Evolutionary conservation across 345 rosid genomes (phyloP).

Genomic region (Noccaea bulbosa): DNA sequence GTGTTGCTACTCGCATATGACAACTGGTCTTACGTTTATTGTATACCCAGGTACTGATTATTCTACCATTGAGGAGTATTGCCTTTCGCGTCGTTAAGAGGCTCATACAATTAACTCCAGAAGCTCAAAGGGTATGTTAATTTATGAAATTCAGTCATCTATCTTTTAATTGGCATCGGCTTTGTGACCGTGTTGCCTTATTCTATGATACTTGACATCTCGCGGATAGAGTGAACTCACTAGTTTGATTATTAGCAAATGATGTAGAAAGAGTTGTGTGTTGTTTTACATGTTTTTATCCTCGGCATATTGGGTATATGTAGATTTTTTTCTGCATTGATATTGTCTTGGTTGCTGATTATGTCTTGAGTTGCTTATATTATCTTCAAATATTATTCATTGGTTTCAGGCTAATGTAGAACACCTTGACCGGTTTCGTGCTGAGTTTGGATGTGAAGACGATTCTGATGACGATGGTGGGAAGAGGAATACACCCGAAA

Average conservation of each 20-base stretch:
- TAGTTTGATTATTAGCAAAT: slow-evolving; percentile 1
- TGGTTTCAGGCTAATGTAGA: slow-evolving; percentile 77
- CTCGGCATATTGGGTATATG: slow-evolving; percentile 6
- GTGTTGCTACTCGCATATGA: slow-evolving; percentile 12
- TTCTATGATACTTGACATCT: slow-evolving; percentile 16
- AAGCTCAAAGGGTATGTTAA: slow-evolving; percentile 64
- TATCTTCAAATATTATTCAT: slow-evolving; percentile 19
- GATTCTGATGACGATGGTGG: slow-evolving; percentile 49
- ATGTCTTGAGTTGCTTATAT: slow-evolving; percentile 2
- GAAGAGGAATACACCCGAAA: slow-evolving; percentile 35
- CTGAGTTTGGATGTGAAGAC: slow-evolving; percentile 75
- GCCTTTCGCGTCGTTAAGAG: slow-evolving; percentile 73
- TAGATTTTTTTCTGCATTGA: slow-evolving; percentile 15
- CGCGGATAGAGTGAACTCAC: neutral
- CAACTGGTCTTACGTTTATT: slow-evolving; percentile 20
- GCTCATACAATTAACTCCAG: slow-evolving; percentile 76
- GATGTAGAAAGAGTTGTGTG: neutral
- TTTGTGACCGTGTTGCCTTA: slow-evolving; percentile 12
- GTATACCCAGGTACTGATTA: slow-evolving; percentile 67
- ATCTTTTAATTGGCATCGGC: neutral
- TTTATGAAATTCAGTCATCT: slow-evolving; percentile 2
- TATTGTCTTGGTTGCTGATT: slow-evolving; percentile 22
- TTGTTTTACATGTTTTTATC: slow-evolving; percentile 22
- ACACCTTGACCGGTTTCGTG: slow-evolving; percentile 69
- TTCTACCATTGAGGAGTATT: slow-evolving; percentile 74